These are phyloP conservation scores for Monilinia laxa DNA, from an alignment of 2,329 filamentous ascomycete genomes.

Conservation along the genomic window DNA sequence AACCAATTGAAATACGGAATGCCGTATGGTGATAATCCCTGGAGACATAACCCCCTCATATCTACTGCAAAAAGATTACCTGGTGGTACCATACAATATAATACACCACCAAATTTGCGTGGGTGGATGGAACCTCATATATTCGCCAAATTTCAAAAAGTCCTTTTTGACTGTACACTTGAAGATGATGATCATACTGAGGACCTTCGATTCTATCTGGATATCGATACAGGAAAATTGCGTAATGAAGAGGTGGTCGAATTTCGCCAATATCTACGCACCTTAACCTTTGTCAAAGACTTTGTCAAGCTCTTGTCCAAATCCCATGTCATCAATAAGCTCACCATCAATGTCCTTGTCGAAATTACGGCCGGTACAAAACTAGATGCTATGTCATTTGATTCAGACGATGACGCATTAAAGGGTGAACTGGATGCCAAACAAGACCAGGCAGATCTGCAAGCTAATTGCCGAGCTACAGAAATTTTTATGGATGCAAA, in stretches of 20 bases:
- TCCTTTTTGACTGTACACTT: slow-evolving; percentile 26
- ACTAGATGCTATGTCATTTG: slow-evolving; percentile 18
- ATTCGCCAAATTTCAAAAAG: slow-evolving; percentile 28
- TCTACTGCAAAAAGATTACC: slow-evolving; percentile 8
- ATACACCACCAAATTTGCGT: background rate
- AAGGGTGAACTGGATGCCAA: slow-evolving; percentile 19
- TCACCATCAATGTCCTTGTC: slow-evolving; percentile 26
- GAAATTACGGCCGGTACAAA: slow-evolving; percentile 26
- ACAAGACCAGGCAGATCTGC: slow-evolving; percentile 19
- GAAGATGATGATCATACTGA: slow-evolving; percentile 2
- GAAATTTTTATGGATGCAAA: slow-evolving; percentile 29
- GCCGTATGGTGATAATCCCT: slow-evolving; percentile 19
- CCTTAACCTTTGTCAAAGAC: slow-evolving; percentile 25
- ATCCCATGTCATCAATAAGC: slow-evolving; percentile 19
- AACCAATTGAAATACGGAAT: slow-evolving; percentile 15
- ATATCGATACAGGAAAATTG: slow-evolving; percentile 23
- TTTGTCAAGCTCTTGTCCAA: slow-evolving; percentile 28
- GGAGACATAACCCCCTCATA: slow-evolving; percentile 28
- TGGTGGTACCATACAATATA: slow-evolving; percentile 20
- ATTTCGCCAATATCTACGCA: slow-evolving; percentile 20
- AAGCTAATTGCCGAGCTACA: slow-evolving; percentile 25
- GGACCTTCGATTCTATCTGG: slow-evolving; percentile 24
- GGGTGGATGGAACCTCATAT: slow-evolving; percentile 31
- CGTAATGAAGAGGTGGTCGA: slow-evolving; percentile 1
- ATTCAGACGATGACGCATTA: slow-evolving; percentile 20